Evolutionary conservation across 352 stramenopile species (phyloP), one percentile per base, ranked within the genome.

Genomic region (Phytopythium sindhum): DNA sequence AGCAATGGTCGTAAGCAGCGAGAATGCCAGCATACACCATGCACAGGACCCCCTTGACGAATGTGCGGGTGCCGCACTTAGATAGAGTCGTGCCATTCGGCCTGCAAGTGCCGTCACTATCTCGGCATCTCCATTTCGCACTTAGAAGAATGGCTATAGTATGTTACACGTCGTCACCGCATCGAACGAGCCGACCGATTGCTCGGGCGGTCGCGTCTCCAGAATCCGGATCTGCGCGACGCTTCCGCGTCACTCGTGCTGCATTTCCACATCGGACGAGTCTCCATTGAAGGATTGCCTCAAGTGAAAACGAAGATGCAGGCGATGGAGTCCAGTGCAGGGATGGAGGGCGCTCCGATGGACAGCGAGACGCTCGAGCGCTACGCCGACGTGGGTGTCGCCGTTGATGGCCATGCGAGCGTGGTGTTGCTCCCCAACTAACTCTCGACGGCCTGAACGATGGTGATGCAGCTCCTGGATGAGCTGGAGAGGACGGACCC

Each of bases 401-500:
- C n/a, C 23, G 2, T 19, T 24, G 10, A 51, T 28, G 26, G 29
- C 14, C 6, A 2, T 33, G 39, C 17, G 12, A 4, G 42, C 4
- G 17, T 10, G 2, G 15, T 1, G 4, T 24, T 9, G 41, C 41
- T 47, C 41, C 2, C 41, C 54, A 29, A 61, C 56, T 69, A 57
- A 71, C 33, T 41, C 56, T 55, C 42, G 60, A 29, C 21, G 67
- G 23, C 19, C 48, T 59, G 29, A 21, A n/a, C 12, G 44, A 41
- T 15, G 9, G 29, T 35, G 39, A 58, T 31, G 14, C 52, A 94
- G 86, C 86, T 74, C 70, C 72, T 94, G 39, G 84, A 94, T 53
- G 80, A 86, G 53, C 63, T 94, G 57, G 80, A 89, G 56, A 77
- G 77, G 50, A 86, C 78, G 12, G 84, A 94, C 56, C 84, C 86